These are phyloP conservation scores for Phtheirospermum japonicum DNA, from an alignment of 257 asterid genomes.

Conservation along the genomic window DNA sequence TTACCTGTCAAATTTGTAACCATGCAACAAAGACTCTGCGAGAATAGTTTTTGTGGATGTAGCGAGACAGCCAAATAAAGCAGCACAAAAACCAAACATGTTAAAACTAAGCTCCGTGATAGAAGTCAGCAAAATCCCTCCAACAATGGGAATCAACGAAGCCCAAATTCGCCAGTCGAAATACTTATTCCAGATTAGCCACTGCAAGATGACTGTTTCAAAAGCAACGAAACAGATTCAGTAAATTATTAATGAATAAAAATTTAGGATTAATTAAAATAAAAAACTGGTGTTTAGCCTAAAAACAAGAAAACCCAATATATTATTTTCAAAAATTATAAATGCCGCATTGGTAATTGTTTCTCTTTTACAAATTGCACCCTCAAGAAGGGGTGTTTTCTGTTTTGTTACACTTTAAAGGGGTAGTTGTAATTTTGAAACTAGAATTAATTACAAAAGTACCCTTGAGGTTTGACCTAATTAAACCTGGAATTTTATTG, in stretches of 20 bases:
- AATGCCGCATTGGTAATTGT: no score
- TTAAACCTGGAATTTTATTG: no score
- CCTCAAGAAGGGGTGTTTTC: neutral
- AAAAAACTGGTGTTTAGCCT: neutral
- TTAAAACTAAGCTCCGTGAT: slow-evolving; percentile 80
- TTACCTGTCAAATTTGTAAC: slow-evolving; percentile 81
- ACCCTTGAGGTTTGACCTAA: no score
- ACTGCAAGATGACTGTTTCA: slow-evolving; percentile 64
- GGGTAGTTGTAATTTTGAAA: neutral
- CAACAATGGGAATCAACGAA: slow-evolving; percentile 76
- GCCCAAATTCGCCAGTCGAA: slow-evolving; percentile 84
- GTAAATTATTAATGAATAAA: neutral
- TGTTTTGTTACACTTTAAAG: neutral
- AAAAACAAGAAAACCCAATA: neutral
- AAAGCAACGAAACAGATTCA: neutral
- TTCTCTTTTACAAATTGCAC: neutral
- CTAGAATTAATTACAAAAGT: neutral
- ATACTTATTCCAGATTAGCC: slow-evolving; percentile 73
- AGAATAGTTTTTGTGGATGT: slow-evolving; percentile 82
- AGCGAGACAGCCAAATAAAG: slow-evolving; percentile 79
- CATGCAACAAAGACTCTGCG: slow-evolving; percentile 76
- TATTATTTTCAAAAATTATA: no score
- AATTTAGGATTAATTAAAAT: neutral
- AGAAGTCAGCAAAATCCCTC: slow-evolving; percentile 78
- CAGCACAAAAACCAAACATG: slow-evolving; percentile 73